Conservation (phyloP, 2,329 filamentous ascomycete genomes). For the Cryphonectria japonica region DNA sequence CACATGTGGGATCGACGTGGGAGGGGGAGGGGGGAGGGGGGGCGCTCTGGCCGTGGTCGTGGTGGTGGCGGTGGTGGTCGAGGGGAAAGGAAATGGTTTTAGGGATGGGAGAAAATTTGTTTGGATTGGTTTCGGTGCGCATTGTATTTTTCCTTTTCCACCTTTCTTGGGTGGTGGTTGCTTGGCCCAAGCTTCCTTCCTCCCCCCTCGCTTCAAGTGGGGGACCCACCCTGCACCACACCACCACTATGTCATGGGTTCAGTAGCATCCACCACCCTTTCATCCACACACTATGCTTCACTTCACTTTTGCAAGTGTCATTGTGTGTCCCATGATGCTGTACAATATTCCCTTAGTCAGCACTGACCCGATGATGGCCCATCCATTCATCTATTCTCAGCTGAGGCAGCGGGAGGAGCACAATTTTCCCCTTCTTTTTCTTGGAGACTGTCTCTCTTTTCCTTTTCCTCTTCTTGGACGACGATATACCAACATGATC, state of each 20-base stretch:
- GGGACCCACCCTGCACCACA: not conserved
- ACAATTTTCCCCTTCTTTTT: not conserved
- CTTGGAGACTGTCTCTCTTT: not conserved
- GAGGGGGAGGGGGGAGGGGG: too few species aligned
- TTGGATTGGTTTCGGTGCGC: not conserved
- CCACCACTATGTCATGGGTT: not conserved
- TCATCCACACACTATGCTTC: too few species aligned
- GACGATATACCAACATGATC: not conserved
- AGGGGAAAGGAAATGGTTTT: not conserved
- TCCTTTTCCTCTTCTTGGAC: not conserved
- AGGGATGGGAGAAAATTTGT: not conserved
- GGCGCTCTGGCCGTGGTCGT: not conserved
- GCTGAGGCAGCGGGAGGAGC: not conserved
- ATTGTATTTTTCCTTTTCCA: not conserved
- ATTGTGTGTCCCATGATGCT: too few species aligned
- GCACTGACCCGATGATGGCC: not conserved
- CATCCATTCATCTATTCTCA: too few species aligned
- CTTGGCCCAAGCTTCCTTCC: conserved; percentile 7
- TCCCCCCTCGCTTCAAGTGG: not conserved
- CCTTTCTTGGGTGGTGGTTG: not conserved
- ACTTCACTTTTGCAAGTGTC: not conserved
- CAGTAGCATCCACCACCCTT: not conserved
- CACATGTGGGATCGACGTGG: not conserved
- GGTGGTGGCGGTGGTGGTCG: not conserved
- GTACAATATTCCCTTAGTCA: not conserved